Base-by-base conservation (phyloP, 306 rosid species). In the Crataegus laevigata region DNA sequence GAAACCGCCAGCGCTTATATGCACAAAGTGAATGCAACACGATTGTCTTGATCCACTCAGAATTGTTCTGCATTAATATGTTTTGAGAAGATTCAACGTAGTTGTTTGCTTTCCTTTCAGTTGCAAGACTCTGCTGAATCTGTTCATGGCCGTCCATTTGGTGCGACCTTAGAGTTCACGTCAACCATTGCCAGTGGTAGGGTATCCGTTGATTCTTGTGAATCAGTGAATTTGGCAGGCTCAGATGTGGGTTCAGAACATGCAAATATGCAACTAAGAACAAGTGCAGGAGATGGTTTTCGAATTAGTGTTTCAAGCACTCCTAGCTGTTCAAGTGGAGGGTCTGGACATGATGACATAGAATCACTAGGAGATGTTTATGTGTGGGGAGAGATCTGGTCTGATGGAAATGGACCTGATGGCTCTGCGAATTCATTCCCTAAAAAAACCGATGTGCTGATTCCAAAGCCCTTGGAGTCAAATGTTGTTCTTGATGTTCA, bases 341-440 rank as follows among this genome's bases (percentile, higher is more conserved):
- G 83, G 80, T 92, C 98, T 38, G 98, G 92, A 72, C 84, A 82
- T 17, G 98, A 96, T 86, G 99, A 96, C 80, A 90, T 96, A 66
- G 99, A 96, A 76, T 92, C 98, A 30, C 81, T 96, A 22, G 99
- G 99, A 26, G 99, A 96, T 78, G 96, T 92, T 83, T 96, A 78
- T 58, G 64, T 96, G 17, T 96, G 98, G 99, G 99, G 99, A 78
- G 93, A 85, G 84, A 76, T 96, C 76, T 92, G 93, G 97, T 66
- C 83, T 68, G 90, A 96, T 76, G 83, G 83, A 67, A 73, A 51
- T 82, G 74, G 85, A 63, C 83, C 77, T 1, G 93, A 94, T 76
- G 93, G 89, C 29, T 78, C 74, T 68, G 82, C 82, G 80, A 86
- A 69, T 84, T 79, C 83, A 36, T 69, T 81, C 76, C 69, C 90